Evolutionary conservation across 371 early-diverging fungal species (phyloP).

Genomic region (Actinomortierella wolfii): DNA sequence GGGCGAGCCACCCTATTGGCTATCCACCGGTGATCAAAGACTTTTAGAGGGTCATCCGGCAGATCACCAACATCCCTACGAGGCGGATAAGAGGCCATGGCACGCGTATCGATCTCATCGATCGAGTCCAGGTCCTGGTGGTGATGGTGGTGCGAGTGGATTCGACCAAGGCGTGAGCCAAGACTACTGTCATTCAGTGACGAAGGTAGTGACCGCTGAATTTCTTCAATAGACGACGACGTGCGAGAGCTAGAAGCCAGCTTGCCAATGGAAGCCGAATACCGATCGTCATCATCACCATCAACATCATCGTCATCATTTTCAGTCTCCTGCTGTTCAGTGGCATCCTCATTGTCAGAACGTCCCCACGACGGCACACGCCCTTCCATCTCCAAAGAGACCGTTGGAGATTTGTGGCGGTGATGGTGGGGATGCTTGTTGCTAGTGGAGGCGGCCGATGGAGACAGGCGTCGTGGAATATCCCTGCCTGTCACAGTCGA

Average conservation of each 20-base stretch:
- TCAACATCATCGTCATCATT: constrained; percentile 4
- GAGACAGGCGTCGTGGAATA: constrained; percentile 5
- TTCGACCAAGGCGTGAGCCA: constrained; percentile 20
- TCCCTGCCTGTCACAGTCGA: constrained; percentile 28
- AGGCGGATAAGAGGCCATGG: too few species aligned
- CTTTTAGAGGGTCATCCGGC: neutral
- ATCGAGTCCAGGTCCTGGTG: too few species aligned
- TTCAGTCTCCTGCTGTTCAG: constrained; percentile 9
- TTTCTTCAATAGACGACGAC: constrained; percentile 44
- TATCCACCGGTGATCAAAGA: neutral
- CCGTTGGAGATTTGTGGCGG: constrained; percentile 26
- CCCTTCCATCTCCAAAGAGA: constrained; percentile 25
- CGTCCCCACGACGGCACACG: constrained; percentile 17
- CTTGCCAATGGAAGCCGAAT: neutral
- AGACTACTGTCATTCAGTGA: constrained; percentile 25
- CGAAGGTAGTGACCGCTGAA: constrained; percentile 36
- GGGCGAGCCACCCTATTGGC: neutral
- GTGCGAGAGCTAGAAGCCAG: constrained; percentile 15
- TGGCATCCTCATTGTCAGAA: constrained; percentile 12
- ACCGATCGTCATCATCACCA: neutral
- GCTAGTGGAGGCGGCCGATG: too few species aligned
- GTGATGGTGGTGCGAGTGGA: neutral
- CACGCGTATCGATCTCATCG: too few species aligned
- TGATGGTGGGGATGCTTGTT: constrained; percentile 1
- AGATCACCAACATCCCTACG: neutral